These are phyloP conservation scores for Penicillium taxi DNA, from an alignment of 495 filamentous ascomycete genomes.

Conservation along the genomic window DNA sequence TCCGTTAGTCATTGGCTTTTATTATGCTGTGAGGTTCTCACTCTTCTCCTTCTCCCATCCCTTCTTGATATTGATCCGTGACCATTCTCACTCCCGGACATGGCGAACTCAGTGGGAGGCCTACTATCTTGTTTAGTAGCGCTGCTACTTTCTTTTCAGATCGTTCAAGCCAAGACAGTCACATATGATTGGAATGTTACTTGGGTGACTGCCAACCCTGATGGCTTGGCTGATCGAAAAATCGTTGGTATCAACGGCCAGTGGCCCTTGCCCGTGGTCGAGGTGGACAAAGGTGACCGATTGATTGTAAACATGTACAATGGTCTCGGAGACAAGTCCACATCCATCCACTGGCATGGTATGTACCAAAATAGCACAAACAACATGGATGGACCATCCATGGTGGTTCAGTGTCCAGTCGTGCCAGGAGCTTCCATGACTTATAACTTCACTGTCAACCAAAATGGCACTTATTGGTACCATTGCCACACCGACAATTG, in stretches of 20 bases:
- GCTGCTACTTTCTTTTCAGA: conserved; percentile 8
- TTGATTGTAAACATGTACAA: conserved; percentile 68
- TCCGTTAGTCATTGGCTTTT: no score
- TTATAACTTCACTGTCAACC: conserved; percentile 72
- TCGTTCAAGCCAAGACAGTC: conserved; percentile 49
- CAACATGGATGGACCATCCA: conserved; percentile 67
- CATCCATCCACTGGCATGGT: conserved; percentile 74
- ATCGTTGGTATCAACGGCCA: conserved; percentile 75
- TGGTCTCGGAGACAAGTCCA: conserved; percentile 59
- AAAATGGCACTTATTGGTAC: conserved; percentile 79
- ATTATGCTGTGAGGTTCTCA: not conserved
- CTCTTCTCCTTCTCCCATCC: not conserved
- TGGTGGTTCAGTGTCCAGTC: conserved; percentile 11
- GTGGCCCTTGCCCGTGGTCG: conserved; percentile 67
- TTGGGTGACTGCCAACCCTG: conserved; percentile 77
- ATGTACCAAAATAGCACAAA: conserved; percentile 62
- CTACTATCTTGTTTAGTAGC: conserved; percentile 7
- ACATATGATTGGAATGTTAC: conserved; percentile 71
- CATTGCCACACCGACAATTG: conserved; percentile 63
- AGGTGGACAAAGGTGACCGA: conserved; percentile 61
- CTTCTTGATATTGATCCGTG: not conserved
- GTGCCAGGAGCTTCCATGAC: conserved; percentile 48
- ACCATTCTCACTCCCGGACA: no score
- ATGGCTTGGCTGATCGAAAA: conserved; percentile 55
- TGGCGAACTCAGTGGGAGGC: conserved; percentile 10